phyloP scores from a whole-genome alignment of 2,329 filamentous ascomycete genomes.

The Trichophyton simii region DNA sequence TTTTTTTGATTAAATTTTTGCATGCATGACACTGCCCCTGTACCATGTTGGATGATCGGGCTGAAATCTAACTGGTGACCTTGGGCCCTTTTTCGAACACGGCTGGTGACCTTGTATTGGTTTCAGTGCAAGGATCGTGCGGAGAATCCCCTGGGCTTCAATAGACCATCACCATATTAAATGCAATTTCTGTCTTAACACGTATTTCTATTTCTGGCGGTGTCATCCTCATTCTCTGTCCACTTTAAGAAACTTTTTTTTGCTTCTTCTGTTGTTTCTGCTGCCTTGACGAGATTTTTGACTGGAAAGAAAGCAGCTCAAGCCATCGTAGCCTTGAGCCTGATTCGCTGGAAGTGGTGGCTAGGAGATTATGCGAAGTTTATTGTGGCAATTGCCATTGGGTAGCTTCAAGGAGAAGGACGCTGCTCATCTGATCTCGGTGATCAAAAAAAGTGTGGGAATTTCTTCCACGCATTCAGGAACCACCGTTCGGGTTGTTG shows the following conservation, averaged over 20 bases:
- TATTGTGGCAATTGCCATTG: not conserved
- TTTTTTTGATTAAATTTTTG: not conserved
- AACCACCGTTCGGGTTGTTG: conserved; percentile 3
- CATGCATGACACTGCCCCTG: conserved; percentile 5
- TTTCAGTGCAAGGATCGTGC: conserved; percentile 1
- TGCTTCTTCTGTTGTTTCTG: not conserved
- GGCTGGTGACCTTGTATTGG: conserved; percentile 4
- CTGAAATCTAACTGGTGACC: conserved; percentile 3
- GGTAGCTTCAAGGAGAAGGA: not conserved
- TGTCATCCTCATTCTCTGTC: conserved; percentile 1
- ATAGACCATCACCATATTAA: not conserved
- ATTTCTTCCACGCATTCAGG: not conserved
- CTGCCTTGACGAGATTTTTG: not conserved
- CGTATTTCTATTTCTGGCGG: conserved; percentile 5
- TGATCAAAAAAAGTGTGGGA: not conserved
- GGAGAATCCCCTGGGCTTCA: not conserved
- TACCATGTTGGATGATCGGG: conserved; percentile 4
- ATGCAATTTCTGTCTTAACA: not conserved
- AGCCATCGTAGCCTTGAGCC: not conserved
- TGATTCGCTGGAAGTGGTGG: not conserved
- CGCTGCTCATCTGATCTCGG: not conserved
- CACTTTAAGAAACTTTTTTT: conserved; percentile 3
- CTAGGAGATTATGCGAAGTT: not conserved
- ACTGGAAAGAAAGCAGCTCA: not conserved
- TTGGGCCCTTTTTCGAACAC: conserved; percentile 1